A percentile compares a stretch with the other conserved stretches of the same genome.
phyloP scores from a whole-genome alignment of 1,284 basidiomycete species.

The Wolfiporia cocos region DNA sequence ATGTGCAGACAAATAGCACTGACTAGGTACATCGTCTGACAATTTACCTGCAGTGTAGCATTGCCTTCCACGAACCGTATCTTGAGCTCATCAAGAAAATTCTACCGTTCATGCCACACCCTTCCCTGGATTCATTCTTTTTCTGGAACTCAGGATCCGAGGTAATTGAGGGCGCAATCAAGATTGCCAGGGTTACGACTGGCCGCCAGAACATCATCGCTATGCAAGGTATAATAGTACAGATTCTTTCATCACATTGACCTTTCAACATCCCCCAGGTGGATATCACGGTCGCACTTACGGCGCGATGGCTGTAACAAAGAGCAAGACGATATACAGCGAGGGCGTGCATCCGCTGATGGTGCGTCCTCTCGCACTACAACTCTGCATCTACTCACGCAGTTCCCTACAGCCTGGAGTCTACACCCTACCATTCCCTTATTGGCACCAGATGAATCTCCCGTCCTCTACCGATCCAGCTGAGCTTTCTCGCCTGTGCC shows the following conservation, averaged over 20 bases:
- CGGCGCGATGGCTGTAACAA: slow-evolving; percentile 85
- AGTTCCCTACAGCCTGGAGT: slow-evolving; percentile 63
- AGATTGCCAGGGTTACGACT: slow-evolving; percentile 75
- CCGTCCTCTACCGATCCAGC: slow-evolving; percentile 56
- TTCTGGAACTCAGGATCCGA: slow-evolving; percentile 96
- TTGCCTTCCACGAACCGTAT: slow-evolving; percentile 74
- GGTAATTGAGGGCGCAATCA: slow-evolving; percentile 80
- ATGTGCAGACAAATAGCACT: not conserved
- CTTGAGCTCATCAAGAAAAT: slow-evolving; percentile 72
- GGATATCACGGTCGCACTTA: slow-evolving; percentile 85
- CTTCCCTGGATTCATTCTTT: slow-evolving; percentile 90
- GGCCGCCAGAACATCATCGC: slow-evolving; percentile 83
- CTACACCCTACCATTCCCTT: slow-evolving; percentile 82
- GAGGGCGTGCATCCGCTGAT: slow-evolving; percentile 77
- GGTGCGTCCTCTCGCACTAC: slow-evolving; percentile 37
- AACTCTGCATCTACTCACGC: not conserved
- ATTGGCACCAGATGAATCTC: slow-evolving; percentile 85
- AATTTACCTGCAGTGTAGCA: slow-evolving; percentile 53
- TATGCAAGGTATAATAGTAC: slow-evolving; percentile 65
- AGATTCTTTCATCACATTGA: not conserved
- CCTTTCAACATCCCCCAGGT: slow-evolving; percentile 33
- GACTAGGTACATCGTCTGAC: not conserved
- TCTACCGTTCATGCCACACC: slow-evolving; percentile 80
- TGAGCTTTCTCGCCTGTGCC: slow-evolving; percentile 61
- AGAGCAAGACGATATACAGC: slow-evolving; percentile 88